Conservation (phyloP, 495 filamentous ascomycete genomes). For the Podospora pseudopauciseta region DNA sequence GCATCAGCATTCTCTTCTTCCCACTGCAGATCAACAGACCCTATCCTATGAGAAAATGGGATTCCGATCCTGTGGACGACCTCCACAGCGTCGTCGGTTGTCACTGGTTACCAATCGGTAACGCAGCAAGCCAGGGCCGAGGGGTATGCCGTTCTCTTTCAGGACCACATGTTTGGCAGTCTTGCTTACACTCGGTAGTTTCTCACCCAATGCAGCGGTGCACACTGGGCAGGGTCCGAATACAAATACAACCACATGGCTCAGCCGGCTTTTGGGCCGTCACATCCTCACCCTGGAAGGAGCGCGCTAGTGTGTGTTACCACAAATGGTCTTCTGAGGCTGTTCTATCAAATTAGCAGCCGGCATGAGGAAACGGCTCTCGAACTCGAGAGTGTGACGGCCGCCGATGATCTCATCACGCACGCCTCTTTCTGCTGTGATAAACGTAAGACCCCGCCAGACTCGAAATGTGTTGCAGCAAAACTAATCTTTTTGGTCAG, state of each 20-base stretch:
- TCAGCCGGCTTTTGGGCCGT: slow-evolving; percentile 60
- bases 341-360: slow-evolving; percentile 62
- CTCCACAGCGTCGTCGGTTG: slow-evolving; percentile 73
- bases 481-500: not conserved
- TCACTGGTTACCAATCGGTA: slow-evolving; percentile 67
- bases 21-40: slow-evolving; percentile 64
- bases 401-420: slow-evolving; percentile 67
- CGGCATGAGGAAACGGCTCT: slow-evolving; percentile 63
- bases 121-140: not conserved
- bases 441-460: slow-evolving; percentile 46
- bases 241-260: slow-evolving; percentile 46
- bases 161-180: not conserved
- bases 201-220: slow-evolving; percentile 42
- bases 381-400: slow-evolving; percentile 65
- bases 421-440: slow-evolving; percentile 78
- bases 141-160: not conserved
- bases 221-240: slow-evolving; percentile 38
- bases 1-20: slow-evolving; percentile 64
- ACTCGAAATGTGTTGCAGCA: not conserved
- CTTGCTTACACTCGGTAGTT: slow-evolving; percentile 33
- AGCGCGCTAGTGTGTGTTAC: slow-evolving; percentile 69
- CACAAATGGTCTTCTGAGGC: slow-evolving; percentile 61
- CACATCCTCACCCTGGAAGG: slow-evolving; percentile 61
- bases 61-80: slow-evolving; percentile 64
- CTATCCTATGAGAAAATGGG: slow-evolving; percentile 49